Base-by-base conservation (phyloP, 164 flowering plant genomes). In the Nymphaea thermarum region DNA sequence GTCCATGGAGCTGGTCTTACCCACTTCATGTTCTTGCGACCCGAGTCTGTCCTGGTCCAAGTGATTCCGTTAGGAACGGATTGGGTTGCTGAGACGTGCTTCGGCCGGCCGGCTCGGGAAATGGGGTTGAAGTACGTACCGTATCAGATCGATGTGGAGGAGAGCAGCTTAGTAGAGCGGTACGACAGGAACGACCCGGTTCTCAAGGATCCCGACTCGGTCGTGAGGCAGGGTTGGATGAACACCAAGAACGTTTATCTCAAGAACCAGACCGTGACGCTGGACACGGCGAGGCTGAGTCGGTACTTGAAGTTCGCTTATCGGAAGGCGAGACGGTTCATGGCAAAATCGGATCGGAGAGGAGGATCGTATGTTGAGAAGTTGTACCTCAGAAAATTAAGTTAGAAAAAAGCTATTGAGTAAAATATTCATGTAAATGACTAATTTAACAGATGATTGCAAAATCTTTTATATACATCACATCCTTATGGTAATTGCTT, bases 1-100 rank as follows among this genome's bases (percentile, higher is more conserved):
- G 81, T 83, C 42, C 87, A 83, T 65, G 87, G 87, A 5, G 84
- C 87, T 4, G 84, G 78, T 1, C 65, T 83, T 7, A 80, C 84
- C 4, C 79, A 81, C 57, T 53, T 64, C 4, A 43, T 80, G 45
- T 83, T 83, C 64, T 74, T 83, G 4, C 67, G 82, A 59, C 77
- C 77, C 0, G 73, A 78, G 0, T 69, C 84, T 8, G 78, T 77
- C 44, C 43, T 81, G 2, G 16, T 81, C 0, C 84, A 81, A 64
- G 79, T 83, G 59, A 79, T 81, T 7, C 83, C 83, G 0, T 53
- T 83, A 2, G 87, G 84, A 36, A 44, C 67, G 2, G 80, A 78
- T 0, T 80, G 80, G 82, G 70, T 71, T 4, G 71, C 79, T 1
- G 72, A 76, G 42, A 42, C 57, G 3, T 81, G 70, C 66, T 83